Conservation (phyloP, 1,284 basidiomycete species). For the Pascua sp. region DNA sequence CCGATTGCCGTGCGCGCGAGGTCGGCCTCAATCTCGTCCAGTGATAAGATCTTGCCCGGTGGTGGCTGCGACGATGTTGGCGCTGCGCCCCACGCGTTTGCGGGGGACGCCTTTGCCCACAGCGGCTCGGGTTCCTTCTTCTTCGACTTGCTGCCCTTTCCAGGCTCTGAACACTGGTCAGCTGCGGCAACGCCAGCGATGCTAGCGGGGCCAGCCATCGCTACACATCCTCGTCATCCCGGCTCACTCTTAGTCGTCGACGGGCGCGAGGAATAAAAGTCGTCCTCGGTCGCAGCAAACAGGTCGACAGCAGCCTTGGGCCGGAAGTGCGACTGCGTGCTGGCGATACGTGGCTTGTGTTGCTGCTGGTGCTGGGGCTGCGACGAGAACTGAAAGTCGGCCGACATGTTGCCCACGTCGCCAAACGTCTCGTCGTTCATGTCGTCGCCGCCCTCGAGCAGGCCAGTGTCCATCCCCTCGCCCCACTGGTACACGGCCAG, state of each 20-base stretch:
- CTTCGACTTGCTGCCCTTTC: constrained; percentile 12
- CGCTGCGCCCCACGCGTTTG: constrained; percentile 51
- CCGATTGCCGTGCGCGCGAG: constrained; percentile 54
- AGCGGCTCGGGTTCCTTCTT: constrained; percentile 26
- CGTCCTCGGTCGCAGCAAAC: constrained; percentile 49
- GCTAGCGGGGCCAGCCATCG: too few relatives aligned
- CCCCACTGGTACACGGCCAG: constrained; percentile 56
- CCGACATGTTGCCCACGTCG: constrained; percentile 63
- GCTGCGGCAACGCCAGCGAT: not conserved
- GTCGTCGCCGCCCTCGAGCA: constrained; percentile 85
- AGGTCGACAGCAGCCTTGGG: constrained; percentile 41
- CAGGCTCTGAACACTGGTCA: not conserved
- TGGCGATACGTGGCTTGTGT: constrained; percentile 27
- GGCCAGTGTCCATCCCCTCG: constrained; percentile 73
- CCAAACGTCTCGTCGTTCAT: constrained; percentile 97
- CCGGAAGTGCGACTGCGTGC: constrained; percentile 39
- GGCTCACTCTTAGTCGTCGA: constrained; percentile 30
- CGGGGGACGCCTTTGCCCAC: constrained; percentile 33
- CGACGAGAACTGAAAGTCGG: constrained; percentile 82
- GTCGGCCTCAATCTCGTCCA: constrained; percentile 93
- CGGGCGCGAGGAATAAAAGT: constrained; percentile 43
- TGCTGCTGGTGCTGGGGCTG: constrained; percentile 17
- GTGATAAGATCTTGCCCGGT: constrained; percentile 62
- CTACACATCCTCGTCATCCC: not conserved
- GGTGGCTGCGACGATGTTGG: constrained; percentile 24